Evolutionary conservation across 306 rosid genomes (phyloP).

Genomic region (Urtica urens): DNA sequence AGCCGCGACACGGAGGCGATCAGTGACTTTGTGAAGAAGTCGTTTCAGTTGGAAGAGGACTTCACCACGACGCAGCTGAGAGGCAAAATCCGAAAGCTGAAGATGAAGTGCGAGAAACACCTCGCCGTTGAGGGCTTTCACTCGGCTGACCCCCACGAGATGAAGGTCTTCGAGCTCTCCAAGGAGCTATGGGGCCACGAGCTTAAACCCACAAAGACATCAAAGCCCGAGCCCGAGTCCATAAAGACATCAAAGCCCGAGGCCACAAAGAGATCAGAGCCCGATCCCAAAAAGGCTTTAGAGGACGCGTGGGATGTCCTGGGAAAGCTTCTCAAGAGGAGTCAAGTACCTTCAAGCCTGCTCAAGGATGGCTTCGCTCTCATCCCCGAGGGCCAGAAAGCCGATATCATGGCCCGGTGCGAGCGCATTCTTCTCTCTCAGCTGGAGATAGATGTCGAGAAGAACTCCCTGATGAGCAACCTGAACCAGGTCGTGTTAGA

Average conservation of each 20-base stretch:
- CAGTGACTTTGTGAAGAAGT: constrained; percentile 34
- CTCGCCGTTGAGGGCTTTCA: constrained; percentile 21
- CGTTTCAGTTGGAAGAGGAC: constrained; percentile 29
- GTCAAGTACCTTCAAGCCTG: constrained; percentile 1
- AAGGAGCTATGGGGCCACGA: constrained; percentile 47
- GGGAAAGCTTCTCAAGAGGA: too few species aligned
- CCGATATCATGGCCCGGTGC: constrained; percentile 44
- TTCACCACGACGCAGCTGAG: constrained; percentile 24
- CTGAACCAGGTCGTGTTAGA: constrained; percentile 30
- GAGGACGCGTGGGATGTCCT: constrained; percentile 13
- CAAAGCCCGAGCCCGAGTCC: constrained; percentile 23
- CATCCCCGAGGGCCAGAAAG: constrained; percentile 27
- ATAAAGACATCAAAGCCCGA: constrained; percentile 2
- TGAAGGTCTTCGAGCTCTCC: constrained; percentile 30
- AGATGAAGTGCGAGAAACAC: constrained; percentile 32
- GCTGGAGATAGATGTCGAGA: constrained; percentile 28
- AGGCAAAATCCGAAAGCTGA: constrained; percentile 45
- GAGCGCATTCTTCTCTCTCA: constrained; percentile 33
- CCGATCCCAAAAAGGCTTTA: constrained; percentile 12
- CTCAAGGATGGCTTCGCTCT: constrained; percentile 28
- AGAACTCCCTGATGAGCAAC: constrained; percentile 15
- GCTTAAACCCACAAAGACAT: constrained; percentile 18
- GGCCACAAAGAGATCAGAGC: too few species aligned
- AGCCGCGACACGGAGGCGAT: constrained; percentile 19
- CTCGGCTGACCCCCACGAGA: constrained; percentile 29